Percentiles rank a stretch among this genome's conserved stretches.
These are phyloP conservation scores for Schizochytrium sp. DNA, from an alignment of 108 stramenopile genomes.

Conservation along the genomic window DNA sequence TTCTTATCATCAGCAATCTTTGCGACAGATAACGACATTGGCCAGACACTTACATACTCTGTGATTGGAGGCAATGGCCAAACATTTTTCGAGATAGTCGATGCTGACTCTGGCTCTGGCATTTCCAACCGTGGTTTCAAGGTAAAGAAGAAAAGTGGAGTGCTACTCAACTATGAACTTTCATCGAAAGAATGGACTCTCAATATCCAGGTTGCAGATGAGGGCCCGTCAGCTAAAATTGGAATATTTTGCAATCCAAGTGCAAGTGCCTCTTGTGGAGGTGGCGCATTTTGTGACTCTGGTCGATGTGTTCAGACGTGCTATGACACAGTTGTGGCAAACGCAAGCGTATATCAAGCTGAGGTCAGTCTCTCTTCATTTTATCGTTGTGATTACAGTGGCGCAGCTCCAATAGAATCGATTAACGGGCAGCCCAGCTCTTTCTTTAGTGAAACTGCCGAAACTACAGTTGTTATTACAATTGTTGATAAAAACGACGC, in stretches of 20 bases:
- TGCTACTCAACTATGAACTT: constrained; percentile 14
- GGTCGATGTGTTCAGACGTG: constrained; percentile 21
- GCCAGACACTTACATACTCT: constrained; percentile 41
- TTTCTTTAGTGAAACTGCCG: not conserved
- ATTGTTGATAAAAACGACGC: constrained; percentile 33
- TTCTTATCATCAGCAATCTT: not conserved
- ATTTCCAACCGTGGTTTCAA: not conserved
- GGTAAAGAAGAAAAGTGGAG: not conserved
- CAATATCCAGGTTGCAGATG: not conserved
- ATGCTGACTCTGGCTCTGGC: not conserved
- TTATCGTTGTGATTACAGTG: not conserved
- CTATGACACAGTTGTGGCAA: constrained; percentile 27
- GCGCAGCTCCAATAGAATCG: not conserved
- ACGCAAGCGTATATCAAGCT: not conserved
- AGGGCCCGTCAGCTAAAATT: constrained; percentile 26
- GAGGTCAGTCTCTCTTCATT: not conserved
- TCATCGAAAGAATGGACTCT: constrained; percentile 55
- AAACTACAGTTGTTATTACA: not conserved
- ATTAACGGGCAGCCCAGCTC: not conserved
- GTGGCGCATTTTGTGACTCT: not conserved
- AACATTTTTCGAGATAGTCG: not conserved
- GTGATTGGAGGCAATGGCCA: constrained; percentile 10
- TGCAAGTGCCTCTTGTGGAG: not conserved
- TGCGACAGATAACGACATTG: constrained; percentile 30
- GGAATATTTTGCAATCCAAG: not conserved